Base-by-base conservation (phyloP, 495 filamentous ascomycete species). In the Hypoxylon cercidicola region DNA sequence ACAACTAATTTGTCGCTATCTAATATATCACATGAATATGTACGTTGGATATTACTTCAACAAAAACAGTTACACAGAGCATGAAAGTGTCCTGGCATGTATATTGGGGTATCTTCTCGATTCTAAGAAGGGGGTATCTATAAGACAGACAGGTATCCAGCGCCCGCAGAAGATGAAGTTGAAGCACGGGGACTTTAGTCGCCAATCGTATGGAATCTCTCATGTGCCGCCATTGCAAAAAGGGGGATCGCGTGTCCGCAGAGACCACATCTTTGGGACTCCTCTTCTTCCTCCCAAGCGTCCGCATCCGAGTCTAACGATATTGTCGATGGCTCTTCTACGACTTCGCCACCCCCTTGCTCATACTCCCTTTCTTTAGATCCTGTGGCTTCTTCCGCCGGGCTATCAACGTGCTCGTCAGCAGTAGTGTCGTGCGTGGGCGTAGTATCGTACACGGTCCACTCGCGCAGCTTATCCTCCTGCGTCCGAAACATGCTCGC, bases 181-280 rank as follows among this genome's bases (percentile, higher is more conserved):
- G 16, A n/a, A 35, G 19, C 4, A 59, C 46, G 7, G 12, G 20
- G 4, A n/a, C 13, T n/a, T 73, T 39, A 75, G 20, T 79, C 71
- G 10, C 70, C 77, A 51, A 82, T 60, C 21, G 64, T 68, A 77
- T 96, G 92, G 67, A 87, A 96, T 50, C 89, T 78, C 61, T 82
- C 76, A 75, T 96, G 92, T 3, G 92, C 92, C 16, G 80, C 63
- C 70, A 88, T 82, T 6, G 92, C 92, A 76, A 93, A 95, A 11
- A 77, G 60, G 0, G 92, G 92, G 55, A 95, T 87, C 4, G 75
- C 63, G 13, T 84, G 83, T 10, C 86, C 88, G 45, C 70, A 73
- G 40, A 70, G 23, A 15, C 51, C 39, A 72, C 92, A 95, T 5
- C 74, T 62, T 0, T 65, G 64, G 72, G 91, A 94, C 7, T 66